Evolutionary conservation across 2,329 filamentous ascomycete genomes (phyloP), one percentile per base, ranked within the genome.

Genomic region (Dactylellina drechsleri): DNA sequence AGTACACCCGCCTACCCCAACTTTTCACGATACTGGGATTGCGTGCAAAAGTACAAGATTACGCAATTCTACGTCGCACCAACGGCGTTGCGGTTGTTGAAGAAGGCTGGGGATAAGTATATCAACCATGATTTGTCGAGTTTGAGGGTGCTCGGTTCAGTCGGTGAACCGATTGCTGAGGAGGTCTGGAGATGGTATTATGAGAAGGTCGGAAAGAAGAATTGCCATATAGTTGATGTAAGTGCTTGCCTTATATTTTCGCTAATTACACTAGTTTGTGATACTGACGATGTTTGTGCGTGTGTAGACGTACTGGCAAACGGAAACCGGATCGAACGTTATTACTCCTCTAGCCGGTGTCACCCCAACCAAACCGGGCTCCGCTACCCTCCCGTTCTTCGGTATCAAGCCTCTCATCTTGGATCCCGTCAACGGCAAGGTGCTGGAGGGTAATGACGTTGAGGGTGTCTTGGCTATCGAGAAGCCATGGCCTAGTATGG

Each of bases 171-270:
- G 45, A 99, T 99, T 80, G 94, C 95, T 16, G 92, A 94, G 20
- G 95, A 99, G 83, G 91, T 99, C 73, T 99, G 95, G 95, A 98
- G 98, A 85, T 99, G 95, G 95, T 99, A 98, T 84, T 94, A 93
- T 82, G 93, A 98, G 83, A 87, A 91, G 79, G 93, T 99, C 62
- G 95, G 95, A 81, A 96, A 93, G 86, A 90, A 94, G 83, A 90
- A 96, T 83, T 91, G 92, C 57, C 95, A 99, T 81, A 86, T 99
- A 82, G 90, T 97, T 66, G 95, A 99, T 82, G 93, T 96, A 85
- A 87, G 92, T 88, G 15, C 5, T 10, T 52, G 4, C 16, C 7
- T 8, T 7, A 52, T 10, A 20, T 20, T 18, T n/a, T 52, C 15
- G 16, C 6, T 47, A n/a, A 18, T 18, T n/a, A 47, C 2, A 4